Evolutionary conservation across 2,329 filamentous ascomycete genomes (phyloP).

Genomic region (Ilyonectria destructans): DNA sequence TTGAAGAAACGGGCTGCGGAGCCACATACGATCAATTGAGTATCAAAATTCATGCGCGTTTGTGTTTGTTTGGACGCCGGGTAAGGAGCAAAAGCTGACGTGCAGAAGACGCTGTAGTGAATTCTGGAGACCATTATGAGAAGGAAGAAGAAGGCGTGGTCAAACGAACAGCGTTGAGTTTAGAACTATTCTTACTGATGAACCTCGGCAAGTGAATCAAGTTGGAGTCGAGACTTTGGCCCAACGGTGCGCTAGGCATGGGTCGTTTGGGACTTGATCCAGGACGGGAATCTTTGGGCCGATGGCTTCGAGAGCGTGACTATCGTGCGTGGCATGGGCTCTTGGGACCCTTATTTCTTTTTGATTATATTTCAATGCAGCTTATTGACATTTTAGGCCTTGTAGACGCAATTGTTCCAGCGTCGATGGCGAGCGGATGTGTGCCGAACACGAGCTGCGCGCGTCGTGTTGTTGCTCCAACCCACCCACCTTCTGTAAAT

Average conservation of each 20-base stretch:
- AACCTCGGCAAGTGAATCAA: neutral
- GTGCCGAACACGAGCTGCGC: neutral
- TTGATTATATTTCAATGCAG: neutral
- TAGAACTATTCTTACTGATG: neutral
- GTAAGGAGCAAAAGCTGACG: too few species aligned
- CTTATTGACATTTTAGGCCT: neutral
- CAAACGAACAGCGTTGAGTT: neutral
- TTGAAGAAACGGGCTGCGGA: too few species aligned
- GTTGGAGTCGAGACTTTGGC: neutral
- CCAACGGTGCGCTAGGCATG: neutral
- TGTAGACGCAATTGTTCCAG: neutral
- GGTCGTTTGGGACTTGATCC: neutral
- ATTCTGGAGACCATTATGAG: neutral
- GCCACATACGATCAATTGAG: too few species aligned
- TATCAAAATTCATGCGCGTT: too few species aligned
- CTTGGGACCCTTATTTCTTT: too few species aligned
- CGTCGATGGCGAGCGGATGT: neutral
- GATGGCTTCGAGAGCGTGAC: neutral
- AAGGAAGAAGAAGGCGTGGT: neutral
- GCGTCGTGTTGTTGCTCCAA: neutral
- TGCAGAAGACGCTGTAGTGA: too few species aligned
- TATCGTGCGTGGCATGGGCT: neutral
- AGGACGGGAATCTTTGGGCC: neutral
- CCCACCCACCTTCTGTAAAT: neutral
- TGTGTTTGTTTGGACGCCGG: too few species aligned